A percentile compares a stretch with the other conserved stretches of the same genome.
phyloP scores from a whole-genome alignment of 805 yeast species.

The Candida adriatica region DNA sequence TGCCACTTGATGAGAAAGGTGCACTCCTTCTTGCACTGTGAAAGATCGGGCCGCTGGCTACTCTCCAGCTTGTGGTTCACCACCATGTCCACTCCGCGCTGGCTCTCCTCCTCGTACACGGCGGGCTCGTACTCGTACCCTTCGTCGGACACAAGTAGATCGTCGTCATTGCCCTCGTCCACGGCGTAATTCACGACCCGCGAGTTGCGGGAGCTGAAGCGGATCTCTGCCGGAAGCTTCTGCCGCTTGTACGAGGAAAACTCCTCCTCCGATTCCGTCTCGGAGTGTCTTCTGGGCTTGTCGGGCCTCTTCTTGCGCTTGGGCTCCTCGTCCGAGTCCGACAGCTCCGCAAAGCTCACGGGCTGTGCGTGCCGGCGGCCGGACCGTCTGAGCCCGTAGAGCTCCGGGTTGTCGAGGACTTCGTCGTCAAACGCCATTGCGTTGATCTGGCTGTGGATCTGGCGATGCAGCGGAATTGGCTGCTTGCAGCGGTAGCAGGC shows the following conservation, averaged over 20 bases:
- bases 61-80: constrained; percentile 46
- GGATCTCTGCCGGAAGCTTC: constrained; percentile 40
- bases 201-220: constrained; percentile 68
- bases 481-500: too few relatives aligned
- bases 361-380: constrained; percentile 37
- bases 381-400: constrained; percentile 78
- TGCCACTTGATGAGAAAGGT: constrained; percentile 78
- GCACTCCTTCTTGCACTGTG: constrained; percentile 52
- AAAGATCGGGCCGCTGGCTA: constrained; percentile 29
- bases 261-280: constrained; percentile 26
- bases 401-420: constrained; percentile 63
- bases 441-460: too few relatives aligned
- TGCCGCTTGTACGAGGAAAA: constrained; percentile 27
- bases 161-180: constrained; percentile 50
- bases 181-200: constrained; percentile 70
- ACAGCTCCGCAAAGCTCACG: constrained; percentile 14
- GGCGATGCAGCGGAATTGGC: too few relatives aligned
- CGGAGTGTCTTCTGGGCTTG: constrained; percentile 21
- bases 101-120: constrained; percentile 23
- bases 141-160: constrained; percentile 30
- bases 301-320: constrained; percentile 23
- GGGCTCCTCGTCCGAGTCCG: constrained; percentile 21
- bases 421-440: constrained; percentile 46
- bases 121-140: constrained; percentile 19
- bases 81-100: constrained; percentile 37